A percentile compares a stretch with the other conserved stretches of the same genome.
Evolutionary conservation across 1,284 basidiomycete species (phyloP).

Genomic region (Sanghuangporus weigelae): DNA sequence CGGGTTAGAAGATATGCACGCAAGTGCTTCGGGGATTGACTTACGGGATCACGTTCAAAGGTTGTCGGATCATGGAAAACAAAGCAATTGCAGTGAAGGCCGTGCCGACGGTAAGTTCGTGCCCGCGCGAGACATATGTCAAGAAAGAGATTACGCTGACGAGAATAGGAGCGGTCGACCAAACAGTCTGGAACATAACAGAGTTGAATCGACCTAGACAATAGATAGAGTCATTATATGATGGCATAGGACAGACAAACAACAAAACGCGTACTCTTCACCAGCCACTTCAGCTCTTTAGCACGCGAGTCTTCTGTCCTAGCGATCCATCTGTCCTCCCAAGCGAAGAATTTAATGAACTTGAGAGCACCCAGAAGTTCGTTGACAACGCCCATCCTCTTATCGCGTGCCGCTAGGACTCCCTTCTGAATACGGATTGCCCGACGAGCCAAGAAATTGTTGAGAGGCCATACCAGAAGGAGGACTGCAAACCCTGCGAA

Average conservation of each 20-base stretch:
- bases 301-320: constrained; percentile 52
- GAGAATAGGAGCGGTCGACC: constrained; percentile 61
- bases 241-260: not conserved
- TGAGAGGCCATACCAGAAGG: constrained; percentile 68
- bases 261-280: constrained; percentile 43
- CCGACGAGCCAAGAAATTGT: constrained; percentile 57
- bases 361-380: constrained; percentile 81
- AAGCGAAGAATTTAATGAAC: constrained; percentile 86
- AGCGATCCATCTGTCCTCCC: constrained; percentile 73
- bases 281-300: constrained; percentile 64
- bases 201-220: constrained; percentile 46
- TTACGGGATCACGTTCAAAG: constrained; percentile 68
- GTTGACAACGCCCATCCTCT: constrained; percentile 80
- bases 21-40: constrained; percentile 36
- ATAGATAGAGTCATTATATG: not conserved
- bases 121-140: constrained; percentile 55
- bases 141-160: constrained; percentile 68
- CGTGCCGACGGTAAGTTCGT: constrained; percentile 57
- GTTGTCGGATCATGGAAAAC: constrained; percentile 68
- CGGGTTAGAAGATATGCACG: constrained; percentile 39
- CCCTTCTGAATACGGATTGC: constrained; percentile 70
- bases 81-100: constrained; percentile 74
- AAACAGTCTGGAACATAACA: constrained; percentile 57
- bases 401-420: constrained; percentile 70
- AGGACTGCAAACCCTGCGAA: constrained; percentile 85